Evolutionary conservation across 225 moss, liverwort and hornwort species (phyloP).

Genomic region (Bryoerythrophyllum caledonicum): DNA sequence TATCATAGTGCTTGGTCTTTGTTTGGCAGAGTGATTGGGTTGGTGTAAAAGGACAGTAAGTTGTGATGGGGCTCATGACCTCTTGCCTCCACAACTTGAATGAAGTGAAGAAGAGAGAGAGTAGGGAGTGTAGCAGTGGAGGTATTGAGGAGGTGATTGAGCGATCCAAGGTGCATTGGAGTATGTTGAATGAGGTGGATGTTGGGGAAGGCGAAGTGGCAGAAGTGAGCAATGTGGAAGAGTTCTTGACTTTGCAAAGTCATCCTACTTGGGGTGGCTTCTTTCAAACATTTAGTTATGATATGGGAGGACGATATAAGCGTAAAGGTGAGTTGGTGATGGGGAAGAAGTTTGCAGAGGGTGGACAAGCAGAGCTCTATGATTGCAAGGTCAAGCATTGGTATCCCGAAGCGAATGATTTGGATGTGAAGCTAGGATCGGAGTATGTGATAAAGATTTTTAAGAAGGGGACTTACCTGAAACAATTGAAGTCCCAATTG

Average conservation of each 20-base stretch:
- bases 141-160: neutral
- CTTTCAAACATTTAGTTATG: neutral
- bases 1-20: too few relatives aligned
- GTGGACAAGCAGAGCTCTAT: neutral
- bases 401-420: too few relatives aligned
- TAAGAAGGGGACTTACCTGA: neutral
- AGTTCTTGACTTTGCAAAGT: neutral
- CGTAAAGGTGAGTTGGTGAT: too few relatives aligned
- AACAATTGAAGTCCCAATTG: neutral
- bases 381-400: neutral
- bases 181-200: neutral
- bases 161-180: neutral
- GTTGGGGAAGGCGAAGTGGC: neutral
- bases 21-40: too few relatives aligned
- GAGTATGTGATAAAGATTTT: neutral
- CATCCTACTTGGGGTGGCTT: neutral
- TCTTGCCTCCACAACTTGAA: too few relatives aligned
- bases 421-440: neutral
- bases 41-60: too few relatives aligned
- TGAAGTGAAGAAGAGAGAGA: too few relatives aligned
- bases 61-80: too few relatives aligned
- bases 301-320: too few relatives aligned
- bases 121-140: neutral
- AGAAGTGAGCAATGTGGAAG: neutral
- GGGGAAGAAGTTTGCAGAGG: too few relatives aligned